A percentile compares a stretch with the other conserved stretches of the same genome.
phyloP scores from a whole-genome alignment of 2,329 filamentous ascomycete genomes.

The Colletotrichum tropicicola region DNA sequence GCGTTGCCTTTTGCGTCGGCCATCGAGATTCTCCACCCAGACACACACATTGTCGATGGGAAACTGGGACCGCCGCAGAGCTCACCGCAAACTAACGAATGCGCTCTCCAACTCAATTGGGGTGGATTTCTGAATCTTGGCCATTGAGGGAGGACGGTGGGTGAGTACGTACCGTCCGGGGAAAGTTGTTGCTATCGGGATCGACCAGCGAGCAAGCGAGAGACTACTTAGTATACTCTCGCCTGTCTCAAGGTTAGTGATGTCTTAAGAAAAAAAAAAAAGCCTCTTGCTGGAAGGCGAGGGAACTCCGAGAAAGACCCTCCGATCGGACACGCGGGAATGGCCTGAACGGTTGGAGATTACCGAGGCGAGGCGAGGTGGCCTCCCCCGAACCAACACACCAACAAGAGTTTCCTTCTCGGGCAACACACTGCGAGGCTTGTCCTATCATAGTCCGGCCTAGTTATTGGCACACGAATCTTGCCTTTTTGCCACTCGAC shows the following conservation, averaged over 20 bases:
- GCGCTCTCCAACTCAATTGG: not conserved
- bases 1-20: conserved; percentile 1
- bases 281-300: not conserved
- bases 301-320: not conserved
- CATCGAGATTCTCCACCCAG: not conserved
- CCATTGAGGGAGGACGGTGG: too few relatives aligned
- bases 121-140: too few relatives aligned
- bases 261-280: not conserved
- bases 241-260: not conserved
- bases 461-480: not conserved
- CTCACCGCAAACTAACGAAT: not conserved
- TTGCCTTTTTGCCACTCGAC: not conserved
- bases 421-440: not conserved
- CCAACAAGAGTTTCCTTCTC: not conserved
- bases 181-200: not conserved
- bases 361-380: not conserved
- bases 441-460: not conserved
- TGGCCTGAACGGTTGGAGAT: conserved; percentile 8
- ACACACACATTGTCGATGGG: not conserved
- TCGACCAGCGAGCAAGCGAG: not conserved
- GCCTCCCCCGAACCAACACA: not conserved
- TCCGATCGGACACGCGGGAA: not conserved
- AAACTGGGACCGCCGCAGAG: not conserved
- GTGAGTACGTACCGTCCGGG: too few relatives aligned
- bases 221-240: too few relatives aligned